phyloP scores from a whole-genome alignment of 2,329 filamentous ascomycete species.

The Claviceps paspali region DNA sequence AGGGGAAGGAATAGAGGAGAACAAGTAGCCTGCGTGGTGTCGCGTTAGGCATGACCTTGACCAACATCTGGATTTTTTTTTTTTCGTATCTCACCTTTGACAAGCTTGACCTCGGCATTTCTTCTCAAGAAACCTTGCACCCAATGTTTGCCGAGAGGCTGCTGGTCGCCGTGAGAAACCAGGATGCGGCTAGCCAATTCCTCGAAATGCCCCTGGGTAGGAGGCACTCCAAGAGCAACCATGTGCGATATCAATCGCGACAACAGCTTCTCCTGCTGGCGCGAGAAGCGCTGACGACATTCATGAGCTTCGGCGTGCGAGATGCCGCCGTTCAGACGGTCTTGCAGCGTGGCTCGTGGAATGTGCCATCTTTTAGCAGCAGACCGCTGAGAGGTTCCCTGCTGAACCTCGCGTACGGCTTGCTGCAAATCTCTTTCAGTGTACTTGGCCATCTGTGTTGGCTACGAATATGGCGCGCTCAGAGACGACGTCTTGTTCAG shows the following conservation, averaged over 20 bases:
- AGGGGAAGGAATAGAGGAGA: constrained; percentile 4
- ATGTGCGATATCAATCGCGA: constrained; percentile 7
- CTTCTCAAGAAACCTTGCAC: constrained; percentile 7
- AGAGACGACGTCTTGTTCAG: background rate
- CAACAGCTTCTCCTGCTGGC: constrained; percentile 7
- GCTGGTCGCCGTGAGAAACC: constrained; percentile 6
- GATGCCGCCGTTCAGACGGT: constrained; percentile 7
- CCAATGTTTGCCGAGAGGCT: constrained; percentile 8
- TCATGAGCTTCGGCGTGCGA: constrained; percentile 8
- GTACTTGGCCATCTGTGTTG: constrained; percentile 7
- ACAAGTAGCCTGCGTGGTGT: constrained; percentile 3
- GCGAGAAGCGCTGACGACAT: constrained; percentile 7
- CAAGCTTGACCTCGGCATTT: constrained; percentile 6
- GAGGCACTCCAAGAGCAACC: constrained; percentile 6
- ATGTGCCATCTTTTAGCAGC: constrained; percentile 8
- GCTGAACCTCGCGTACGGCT: constrained; percentile 8
- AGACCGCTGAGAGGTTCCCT: constrained; percentile 7
- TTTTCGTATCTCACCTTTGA: constrained; percentile 6
- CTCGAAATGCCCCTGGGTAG: constrained; percentile 6
- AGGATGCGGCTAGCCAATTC: constrained; percentile 7
- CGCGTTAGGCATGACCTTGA: constrained; percentile 1
- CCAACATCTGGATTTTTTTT: background rate
- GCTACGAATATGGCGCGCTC: background rate
- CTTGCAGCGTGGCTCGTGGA: constrained; percentile 7
- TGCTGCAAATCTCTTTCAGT: constrained; percentile 7